A percentile compares a stretch with the other conserved stretches of the same genome.
Evolutionary conservation across 202 grass and related monocot species (phyloP).

Genomic region (Carex arenaria): DNA sequence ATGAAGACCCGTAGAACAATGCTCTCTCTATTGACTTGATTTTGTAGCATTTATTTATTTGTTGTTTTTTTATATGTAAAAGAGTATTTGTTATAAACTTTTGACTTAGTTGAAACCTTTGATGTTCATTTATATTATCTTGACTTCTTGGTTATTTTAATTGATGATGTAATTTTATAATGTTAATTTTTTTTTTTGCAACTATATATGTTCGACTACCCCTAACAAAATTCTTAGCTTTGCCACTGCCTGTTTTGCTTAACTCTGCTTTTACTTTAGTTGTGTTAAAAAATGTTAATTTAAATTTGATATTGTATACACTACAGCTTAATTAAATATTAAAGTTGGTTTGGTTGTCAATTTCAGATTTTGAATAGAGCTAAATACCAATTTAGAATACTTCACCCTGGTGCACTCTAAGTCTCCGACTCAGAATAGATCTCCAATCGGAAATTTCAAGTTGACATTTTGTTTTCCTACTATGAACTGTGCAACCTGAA

Average conservation of each 20-base stretch:
- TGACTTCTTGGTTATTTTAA: too few species aligned
- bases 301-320: not conserved
- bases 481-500: conserved; percentile 3
- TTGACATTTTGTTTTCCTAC: not conserved
- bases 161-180: too few species aligned
- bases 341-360: not conserved
- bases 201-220: too few species aligned
- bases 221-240: too few species aligned
- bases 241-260: not conserved
- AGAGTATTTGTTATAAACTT: too few species aligned
- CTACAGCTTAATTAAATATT: not conserved
- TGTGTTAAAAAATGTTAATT: not conserved
- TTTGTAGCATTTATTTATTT: too few species aligned
- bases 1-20: too few species aligned
- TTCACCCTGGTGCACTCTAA: not conserved
- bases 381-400: not conserved
- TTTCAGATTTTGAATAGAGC: not conserved
- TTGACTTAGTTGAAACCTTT: too few species aligned
- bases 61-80: too few species aligned
- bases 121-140: too few species aligned
- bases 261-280: not conserved
- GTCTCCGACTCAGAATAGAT: not conserved
- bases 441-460: not conserved
- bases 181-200: too few species aligned
- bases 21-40: too few species aligned